These are phyloP conservation scores for Alternaria viburni DNA, from an alignment of 2,329 filamentous ascomycete species.

Conservation along the genomic window DNA sequence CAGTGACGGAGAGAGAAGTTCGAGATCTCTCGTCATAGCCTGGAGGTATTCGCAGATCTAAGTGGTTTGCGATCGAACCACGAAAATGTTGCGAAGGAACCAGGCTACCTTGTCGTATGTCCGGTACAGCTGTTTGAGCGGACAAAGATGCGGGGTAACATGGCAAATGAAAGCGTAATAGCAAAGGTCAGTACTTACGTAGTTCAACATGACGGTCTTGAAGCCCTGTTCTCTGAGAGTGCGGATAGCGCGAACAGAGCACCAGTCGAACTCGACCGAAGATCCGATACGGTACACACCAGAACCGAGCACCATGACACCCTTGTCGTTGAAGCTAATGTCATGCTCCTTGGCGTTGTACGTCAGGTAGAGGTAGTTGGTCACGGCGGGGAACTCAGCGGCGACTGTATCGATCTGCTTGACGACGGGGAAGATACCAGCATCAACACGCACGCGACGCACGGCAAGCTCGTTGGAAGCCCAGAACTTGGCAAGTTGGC, in stretches of 20 bases:
- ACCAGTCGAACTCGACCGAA: constrained; percentile 99
- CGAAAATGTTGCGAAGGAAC: background rate
- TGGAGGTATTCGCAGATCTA: background rate
- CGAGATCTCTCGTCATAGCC: background rate
- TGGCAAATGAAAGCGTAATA: background rate
- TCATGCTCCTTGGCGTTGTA: constrained; percentile 93
- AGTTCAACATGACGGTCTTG: constrained; percentile 96
- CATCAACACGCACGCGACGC: constrained; percentile 81
- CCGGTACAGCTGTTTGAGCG: background rate
- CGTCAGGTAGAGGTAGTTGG: constrained; percentile 95
- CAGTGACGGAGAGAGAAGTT: background rate
- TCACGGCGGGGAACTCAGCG: constrained; percentile 91
- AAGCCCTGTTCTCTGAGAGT: constrained; percentile 82
- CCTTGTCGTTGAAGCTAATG: constrained; percentile 82
- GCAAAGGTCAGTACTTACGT: constrained; percentile 20
- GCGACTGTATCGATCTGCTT: constrained; percentile 99
- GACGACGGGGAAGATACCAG: constrained; percentile 84
- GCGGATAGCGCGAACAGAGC: constrained; percentile 90
- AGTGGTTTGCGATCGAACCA: background rate
- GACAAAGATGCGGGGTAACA: background rate
- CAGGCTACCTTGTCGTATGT: background rate
- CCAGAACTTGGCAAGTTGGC: constrained; percentile 92
- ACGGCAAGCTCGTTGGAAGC: constrained; percentile 93
- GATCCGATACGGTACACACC: constrained; percentile 97
- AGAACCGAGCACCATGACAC: constrained; percentile 94